Conservation (phyloP, 495 filamentous ascomycete genomes). For the Lophiotrema nucula region DNA sequence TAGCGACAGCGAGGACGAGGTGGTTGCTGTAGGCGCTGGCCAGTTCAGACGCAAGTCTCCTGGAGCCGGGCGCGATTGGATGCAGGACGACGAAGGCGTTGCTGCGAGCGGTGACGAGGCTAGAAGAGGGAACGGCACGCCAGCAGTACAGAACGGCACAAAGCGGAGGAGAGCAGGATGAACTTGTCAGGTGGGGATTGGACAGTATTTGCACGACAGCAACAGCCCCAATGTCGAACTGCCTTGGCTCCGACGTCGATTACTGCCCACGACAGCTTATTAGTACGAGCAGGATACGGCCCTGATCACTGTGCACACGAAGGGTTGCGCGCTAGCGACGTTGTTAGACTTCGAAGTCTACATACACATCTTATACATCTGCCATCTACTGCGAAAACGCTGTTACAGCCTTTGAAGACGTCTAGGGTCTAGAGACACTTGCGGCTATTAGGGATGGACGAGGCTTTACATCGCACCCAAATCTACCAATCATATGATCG, state of each 20-base stretch:
- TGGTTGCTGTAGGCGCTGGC: conserved; percentile 77
- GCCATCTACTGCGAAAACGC: no score
- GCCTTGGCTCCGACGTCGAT: neutral
- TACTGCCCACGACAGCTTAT: neutral
- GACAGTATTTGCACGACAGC: neutral
- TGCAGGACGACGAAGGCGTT: conserved; percentile 48
- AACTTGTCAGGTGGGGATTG: no score
- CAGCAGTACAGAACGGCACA: conserved; percentile 23
- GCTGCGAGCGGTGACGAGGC: conserved; percentile 44
- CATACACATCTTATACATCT: no score
- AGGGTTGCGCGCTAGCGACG: no score
- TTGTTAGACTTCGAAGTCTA: no score
- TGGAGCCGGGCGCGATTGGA: conserved; percentile 54
- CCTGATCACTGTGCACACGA: no score
- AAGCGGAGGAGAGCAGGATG: conserved; percentile 21
- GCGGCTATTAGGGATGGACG: no score
- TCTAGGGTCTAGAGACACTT: no score
- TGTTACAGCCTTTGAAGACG: no score
- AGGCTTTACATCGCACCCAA: no score
- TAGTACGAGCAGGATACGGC: neutral
- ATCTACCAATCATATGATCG: no score
- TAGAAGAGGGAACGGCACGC: conserved; percentile 19
- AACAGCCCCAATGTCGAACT: neutral
- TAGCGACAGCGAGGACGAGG: conserved; percentile 81
- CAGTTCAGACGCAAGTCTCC: conserved; percentile 78